These are phyloP conservation scores for Erodium trifolium DNA, from an alignment of 441 rosid genomes.

Conservation along the genomic window DNA sequence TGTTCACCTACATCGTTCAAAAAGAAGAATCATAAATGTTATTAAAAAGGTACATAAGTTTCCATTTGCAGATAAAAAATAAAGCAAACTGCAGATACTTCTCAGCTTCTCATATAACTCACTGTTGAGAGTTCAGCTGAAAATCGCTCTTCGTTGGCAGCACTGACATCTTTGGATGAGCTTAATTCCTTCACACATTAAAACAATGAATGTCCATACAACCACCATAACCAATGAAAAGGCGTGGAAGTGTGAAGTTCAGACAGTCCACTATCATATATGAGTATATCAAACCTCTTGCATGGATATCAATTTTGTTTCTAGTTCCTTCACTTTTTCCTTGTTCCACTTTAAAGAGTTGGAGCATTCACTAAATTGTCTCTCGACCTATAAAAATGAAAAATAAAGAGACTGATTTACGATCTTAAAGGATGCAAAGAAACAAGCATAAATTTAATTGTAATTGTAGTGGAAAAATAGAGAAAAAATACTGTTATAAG, in stretches of 20 bases:
- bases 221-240: conserved; percentile 11
- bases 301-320: conserved; percentile 38
- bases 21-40: neutral
- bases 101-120: conserved; percentile 24
- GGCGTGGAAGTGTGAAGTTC: conserved; percentile 6
- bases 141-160: conserved; percentile 57
- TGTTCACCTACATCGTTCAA: conserved; percentile 48
- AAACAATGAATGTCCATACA: conserved; percentile 21
- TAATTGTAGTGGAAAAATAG: neutral
- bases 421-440: neutral
- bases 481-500: neutral
- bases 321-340: conserved; percentile 73
- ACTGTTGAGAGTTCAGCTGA: conserved; percentile 78
- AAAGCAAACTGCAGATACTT: neutral
- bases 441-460: neutral
- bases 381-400: conserved; percentile 43
- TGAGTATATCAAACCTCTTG: conserved; percentile 48
- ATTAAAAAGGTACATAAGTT: neutral
- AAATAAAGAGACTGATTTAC: conserved; percentile 19
- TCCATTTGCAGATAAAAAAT: neutral
- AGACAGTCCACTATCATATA: neutral
- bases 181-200: conserved; percentile 49
- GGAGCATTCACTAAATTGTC: conserved; percentile 48
- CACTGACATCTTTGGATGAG: conserved; percentile 58
- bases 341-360: conserved; percentile 63